Evolutionary conservation across 148 eudicot genomes (phyloP).

Genomic region (Nepenthes gracilis): DNA sequence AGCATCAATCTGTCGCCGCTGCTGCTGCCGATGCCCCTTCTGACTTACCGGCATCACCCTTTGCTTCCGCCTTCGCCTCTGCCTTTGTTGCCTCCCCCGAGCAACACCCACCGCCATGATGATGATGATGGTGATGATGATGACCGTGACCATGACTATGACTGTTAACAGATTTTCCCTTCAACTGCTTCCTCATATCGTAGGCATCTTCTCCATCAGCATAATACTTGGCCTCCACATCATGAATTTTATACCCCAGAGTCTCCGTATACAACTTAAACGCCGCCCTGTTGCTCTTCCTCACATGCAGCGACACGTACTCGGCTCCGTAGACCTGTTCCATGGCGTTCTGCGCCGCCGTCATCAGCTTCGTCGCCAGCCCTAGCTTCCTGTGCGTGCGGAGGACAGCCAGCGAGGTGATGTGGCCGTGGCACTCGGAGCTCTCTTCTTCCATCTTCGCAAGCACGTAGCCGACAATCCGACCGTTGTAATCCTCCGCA

Average conservation of each 20-base stretch:
- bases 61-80: too few species aligned
- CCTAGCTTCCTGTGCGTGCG: constrained; percentile 78
- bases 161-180: too few species aligned
- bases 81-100: too few species aligned
- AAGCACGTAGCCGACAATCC: constrained; percentile 72
- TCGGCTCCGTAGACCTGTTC: constrained; percentile 59
- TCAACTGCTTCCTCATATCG: constrained; percentile 74
- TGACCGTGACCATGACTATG: too few species aligned
- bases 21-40: too few species aligned
- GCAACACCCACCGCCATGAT: too few species aligned
- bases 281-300: constrained; percentile 87
- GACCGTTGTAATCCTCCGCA: constrained; percentile 76
- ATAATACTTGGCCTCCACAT: constrained; percentile 84
- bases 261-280: constrained; percentile 73
- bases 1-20: too few species aligned
- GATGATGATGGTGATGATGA: too few species aligned
- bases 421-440: constrained; percentile 81
- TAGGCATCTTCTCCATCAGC: constrained; percentile 85
- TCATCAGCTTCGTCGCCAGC: constrained; percentile 84
- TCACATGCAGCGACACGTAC: constrained; percentile 68
- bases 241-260: constrained; percentile 72
- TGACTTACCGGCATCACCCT: too few species aligned
- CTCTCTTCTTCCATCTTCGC: constrained; percentile 92
- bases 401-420: constrained; percentile 76
- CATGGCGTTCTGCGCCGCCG: constrained; percentile 87